Evolutionary conservation across 768 basidiomycete genomes (phyloP), one percentile per base, ranked within the genome.

Genomic region (Amanita fuliginea): DNA sequence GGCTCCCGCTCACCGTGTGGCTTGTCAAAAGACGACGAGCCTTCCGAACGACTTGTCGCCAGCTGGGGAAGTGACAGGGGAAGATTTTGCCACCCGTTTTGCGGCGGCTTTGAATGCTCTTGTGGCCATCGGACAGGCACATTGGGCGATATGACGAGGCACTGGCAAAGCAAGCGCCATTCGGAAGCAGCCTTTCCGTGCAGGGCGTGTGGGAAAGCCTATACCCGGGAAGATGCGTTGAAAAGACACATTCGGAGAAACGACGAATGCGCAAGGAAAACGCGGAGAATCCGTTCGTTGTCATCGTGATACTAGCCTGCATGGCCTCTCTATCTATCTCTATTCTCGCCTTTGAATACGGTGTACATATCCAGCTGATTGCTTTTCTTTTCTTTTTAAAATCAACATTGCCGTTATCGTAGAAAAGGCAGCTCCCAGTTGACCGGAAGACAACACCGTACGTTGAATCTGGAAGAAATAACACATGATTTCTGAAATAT

Each of bases 81-180:
- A 3, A 35, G 19, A 9, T 22, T 7, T 24, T 47, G 46, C 6
- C 46, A 18, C 18, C 35, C 35, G 14, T 10, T 37, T 9, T 7
- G 24, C 8, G 49, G 24, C 5, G 35, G 46, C n/a, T 47, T 36
- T 19, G 41, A 43, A 43, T 50, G 49, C 16, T 34, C 32, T 2
- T 49, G 49, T 26, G 14, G 11, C 1, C 30, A 50, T 6, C n/a
- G n/a, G 21, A 43, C 49, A 13, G 28, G 18, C 5, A 42, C 49
- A 6, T 16, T 35, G 13, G 16, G 26, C 1, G 26, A 26, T 26
- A 26, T 26, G 26, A 26, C 26, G 26, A 42, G 49, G 19, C 49
- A 50, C 22, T 50, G 49, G 49, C 49, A 42, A 24, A 40, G 24
- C 24, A 42, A 32, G 24, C 33, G 40, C n/a, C 49, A 50, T 35